These are phyloP conservation scores for Dothidotthia symphoricarpi DNA, from an alignment of 2,329 filamentous ascomycete genomes.

Conservation along the genomic window DNA sequence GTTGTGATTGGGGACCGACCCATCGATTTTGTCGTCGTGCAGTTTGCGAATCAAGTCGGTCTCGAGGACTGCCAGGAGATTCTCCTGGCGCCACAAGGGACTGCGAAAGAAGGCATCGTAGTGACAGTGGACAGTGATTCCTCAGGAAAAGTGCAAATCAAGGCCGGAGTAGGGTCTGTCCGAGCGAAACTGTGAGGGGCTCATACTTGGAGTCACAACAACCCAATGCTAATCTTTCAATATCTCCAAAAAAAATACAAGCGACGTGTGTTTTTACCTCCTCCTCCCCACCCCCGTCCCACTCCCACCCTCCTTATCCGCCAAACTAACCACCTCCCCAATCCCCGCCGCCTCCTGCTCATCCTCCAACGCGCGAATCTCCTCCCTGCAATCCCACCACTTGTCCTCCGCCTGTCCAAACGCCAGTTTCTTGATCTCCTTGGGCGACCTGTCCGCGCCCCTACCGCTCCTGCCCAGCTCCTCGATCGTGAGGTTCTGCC, in stretches of 20 bases:
- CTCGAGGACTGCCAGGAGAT: slow-evolving; percentile 89
- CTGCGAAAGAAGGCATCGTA: slow-evolving; percentile 35
- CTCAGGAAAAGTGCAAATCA: slow-evolving; percentile 35
- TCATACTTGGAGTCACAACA: no score
- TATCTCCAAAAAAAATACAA: no score
- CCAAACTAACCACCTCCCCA: slow-evolving; percentile 86
- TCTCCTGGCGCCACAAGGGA: slow-evolving; percentile 37
- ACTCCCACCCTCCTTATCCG: slow-evolving; percentile 59
- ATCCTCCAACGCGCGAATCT: slow-evolving; percentile 86
- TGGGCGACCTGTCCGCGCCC: slow-evolving; percentile 67
- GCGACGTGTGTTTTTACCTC: no score
- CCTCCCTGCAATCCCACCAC: slow-evolving; percentile 98
- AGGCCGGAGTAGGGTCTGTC: slow-evolving; percentile 35
- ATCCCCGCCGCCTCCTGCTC: slow-evolving; percentile 95
- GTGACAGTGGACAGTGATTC: slow-evolving; percentile 35
- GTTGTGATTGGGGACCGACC: slow-evolving; percentile 70
- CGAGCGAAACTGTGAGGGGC: slow-evolving; percentile 32
- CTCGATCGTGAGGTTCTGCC: slow-evolving; percentile 84
- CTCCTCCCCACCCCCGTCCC: slow-evolving; percentile 38
- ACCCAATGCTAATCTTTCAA: no score
- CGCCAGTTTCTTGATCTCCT: slow-evolving; percentile 88
- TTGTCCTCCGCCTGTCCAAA: slow-evolving; percentile 92
- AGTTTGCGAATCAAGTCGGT: slow-evolving; percentile 80
- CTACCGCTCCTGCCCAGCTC: slow-evolving; percentile 60
- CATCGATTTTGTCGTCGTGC: slow-evolving; percentile 79